Percentiles rank a stretch among this genome's conserved stretches.
phyloP scores from a whole-genome alignment of 2,329 filamentous ascomycete species.

The Penicillium freii region DNA sequence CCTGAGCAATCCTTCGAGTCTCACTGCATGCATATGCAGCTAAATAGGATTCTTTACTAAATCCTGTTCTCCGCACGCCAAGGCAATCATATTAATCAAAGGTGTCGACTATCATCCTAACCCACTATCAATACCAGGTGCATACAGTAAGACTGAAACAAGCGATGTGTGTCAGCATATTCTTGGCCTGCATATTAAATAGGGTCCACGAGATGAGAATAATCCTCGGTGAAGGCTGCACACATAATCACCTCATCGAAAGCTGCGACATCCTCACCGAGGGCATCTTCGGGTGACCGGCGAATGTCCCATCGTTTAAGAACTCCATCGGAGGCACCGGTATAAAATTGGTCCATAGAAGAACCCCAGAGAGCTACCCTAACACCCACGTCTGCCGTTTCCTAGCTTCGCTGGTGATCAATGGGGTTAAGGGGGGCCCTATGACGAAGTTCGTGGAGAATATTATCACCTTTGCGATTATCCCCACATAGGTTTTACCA shows the following conservation, averaged over 20 bases:
- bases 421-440: slow-evolving; percentile 52
- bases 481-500: slow-evolving; percentile 61
- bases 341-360: slow-evolving; percentile 53
- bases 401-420: slow-evolving; percentile 38
- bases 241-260: slow-evolving; percentile 57
- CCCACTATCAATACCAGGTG: too few species aligned
- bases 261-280: slow-evolving; percentile 51
- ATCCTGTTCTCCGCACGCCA: too few species aligned
- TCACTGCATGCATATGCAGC: too few species aligned
- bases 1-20: too few species aligned
- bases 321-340: slow-evolving; percentile 60
- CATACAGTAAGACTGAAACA: too few species aligned
- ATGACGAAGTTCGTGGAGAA: slow-evolving; percentile 53
- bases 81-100: too few species aligned
- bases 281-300: slow-evolving; percentile 50
- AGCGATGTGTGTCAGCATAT: too few species aligned
- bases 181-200: too few species aligned
- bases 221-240: slow-evolving; percentile 57
- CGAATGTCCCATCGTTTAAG: slow-evolving; percentile 61
- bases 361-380: slow-evolving; percentile 58
- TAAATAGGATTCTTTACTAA: too few species aligned
- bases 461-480: slow-evolving; percentile 44
- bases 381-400: slow-evolving; percentile 58
- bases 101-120: too few species aligned
- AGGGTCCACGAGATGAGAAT: slow-evolving; percentile 44